Conservation (phyloP, 2,329 filamentous ascomycete genomes). For the Periglandula ipomoeae region DNA sequence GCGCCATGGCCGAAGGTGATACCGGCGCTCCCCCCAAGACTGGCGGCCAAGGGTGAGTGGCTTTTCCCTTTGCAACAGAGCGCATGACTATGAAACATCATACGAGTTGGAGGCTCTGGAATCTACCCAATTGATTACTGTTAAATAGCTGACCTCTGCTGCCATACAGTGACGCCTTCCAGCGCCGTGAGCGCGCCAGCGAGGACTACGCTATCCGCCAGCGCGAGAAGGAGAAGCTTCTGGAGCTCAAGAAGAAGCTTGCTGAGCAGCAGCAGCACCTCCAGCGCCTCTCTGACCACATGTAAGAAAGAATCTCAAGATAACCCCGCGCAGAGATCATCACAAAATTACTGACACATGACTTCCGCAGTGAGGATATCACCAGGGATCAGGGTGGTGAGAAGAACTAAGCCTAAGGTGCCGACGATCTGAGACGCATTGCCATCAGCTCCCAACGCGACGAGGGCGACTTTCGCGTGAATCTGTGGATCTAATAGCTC, state of each 20-base stretch:
- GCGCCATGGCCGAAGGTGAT: constrained; percentile 61
- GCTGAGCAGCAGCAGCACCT: constrained; percentile 73
- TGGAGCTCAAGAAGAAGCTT: constrained; percentile 64
- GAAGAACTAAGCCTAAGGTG: constrained; percentile 37
- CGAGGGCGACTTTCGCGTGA: not conserved
- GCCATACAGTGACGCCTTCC: constrained; percentile 71
- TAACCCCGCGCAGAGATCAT: not conserved
- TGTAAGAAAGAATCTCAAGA: constrained; percentile 45
- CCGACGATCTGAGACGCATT: not conserved
- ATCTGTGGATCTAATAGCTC: not conserved
- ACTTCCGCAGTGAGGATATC: constrained; percentile 58
- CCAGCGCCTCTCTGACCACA: constrained; percentile 75
- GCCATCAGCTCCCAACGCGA: not conserved
- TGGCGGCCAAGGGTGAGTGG: constrained; percentile 43
- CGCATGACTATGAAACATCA: not conserved
- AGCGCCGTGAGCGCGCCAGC: constrained; percentile 76
- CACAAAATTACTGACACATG: constrained; percentile 4
- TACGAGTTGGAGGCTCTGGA: too few relatives aligned
- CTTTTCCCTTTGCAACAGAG: not conserved
- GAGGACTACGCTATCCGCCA: constrained; percentile 79
- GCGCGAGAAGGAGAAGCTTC: constrained; percentile 86
- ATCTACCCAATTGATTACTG: not conserved
- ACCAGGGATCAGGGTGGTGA: constrained; percentile 65
- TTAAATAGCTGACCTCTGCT: constrained; percentile 4
- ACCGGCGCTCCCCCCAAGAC: constrained; percentile 51